Percentiles rank a stretch among this genome's conserved stretches.
Evolutionary conservation across 1,284 basidiomycete genomes (phyloP).

Genomic region (Austroboletus olivaceoglutinosus): DNA sequence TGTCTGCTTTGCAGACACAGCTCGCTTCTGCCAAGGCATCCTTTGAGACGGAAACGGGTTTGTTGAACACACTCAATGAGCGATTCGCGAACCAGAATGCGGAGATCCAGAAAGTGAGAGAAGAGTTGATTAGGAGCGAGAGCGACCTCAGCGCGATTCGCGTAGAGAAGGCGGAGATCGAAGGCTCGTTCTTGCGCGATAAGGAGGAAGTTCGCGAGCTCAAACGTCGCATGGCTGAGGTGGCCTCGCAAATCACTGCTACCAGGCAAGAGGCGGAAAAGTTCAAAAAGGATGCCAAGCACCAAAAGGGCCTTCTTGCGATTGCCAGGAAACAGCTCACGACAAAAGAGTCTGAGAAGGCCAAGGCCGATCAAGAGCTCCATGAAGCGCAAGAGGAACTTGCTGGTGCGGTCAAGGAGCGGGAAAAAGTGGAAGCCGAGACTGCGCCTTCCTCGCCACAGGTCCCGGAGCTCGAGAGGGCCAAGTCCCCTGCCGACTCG

Average conservation of each 20-base stretch:
- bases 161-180: conserved; percentile 91
- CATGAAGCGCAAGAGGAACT: conserved; percentile 62
- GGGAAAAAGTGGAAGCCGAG: conserved; percentile 53
- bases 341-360: conserved; percentile 78
- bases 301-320: conserved; percentile 92
- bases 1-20: conserved; percentile 73
- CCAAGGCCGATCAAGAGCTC: conserved; percentile 70
- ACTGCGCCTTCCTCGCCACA: conserved; percentile 20
- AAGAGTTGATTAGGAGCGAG: conserved; percentile 87
- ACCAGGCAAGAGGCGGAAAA: conserved; percentile 84
- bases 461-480: conserved; percentile 14
- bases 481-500: conserved; percentile 42
- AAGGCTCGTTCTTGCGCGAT: conserved; percentile 84
- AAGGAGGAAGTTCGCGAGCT: conserved; percentile 93
- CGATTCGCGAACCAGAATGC: conserved; percentile 70
- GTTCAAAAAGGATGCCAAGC: conserved; percentile 89
- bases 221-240: conserved; percentile 81
- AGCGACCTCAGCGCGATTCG: conserved; percentile 88
- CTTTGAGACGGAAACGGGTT: conserved; percentile 81
- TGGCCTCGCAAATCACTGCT: conserved; percentile 69
- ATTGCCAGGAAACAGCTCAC: conserved; percentile 94
- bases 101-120: conserved; percentile 73
- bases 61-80: conserved; percentile 73
- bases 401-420: conserved; percentile 52
- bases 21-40: conserved; percentile 73